Percentiles rank a stretch among this genome's conserved stretches.
These are phyloP conservation scores for Trametes pubescens DNA, from an alignment of 1,284 basidiomycete species.

Conservation along the genomic window DNA sequence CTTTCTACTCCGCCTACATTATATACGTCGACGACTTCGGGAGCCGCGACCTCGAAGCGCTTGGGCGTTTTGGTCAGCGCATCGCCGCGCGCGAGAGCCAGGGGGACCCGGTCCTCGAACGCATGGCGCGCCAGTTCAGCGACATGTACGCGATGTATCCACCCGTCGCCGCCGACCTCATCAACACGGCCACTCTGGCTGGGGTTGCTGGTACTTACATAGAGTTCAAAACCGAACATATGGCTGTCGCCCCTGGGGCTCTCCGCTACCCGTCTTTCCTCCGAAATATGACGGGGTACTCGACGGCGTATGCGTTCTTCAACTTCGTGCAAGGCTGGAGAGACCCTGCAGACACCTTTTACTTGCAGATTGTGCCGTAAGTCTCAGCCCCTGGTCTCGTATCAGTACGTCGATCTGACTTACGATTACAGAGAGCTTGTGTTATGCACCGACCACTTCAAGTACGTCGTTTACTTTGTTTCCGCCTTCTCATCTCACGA, in stretches of 20 bases:
- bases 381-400: background rate
- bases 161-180: background rate
- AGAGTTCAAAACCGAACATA: conserved; percentile 5
- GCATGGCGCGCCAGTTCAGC: conserved; percentile 8
- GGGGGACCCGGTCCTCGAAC: conserved; percentile 16
- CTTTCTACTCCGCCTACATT: conserved; percentile 2
- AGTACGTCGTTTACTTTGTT: background rate
- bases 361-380: conserved; percentile 22
- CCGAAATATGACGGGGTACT: conserved; percentile 11
- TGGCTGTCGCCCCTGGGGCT: background rate
- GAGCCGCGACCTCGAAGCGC: conserved; percentile 1
- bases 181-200: conserved; percentile 14
- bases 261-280: conserved; percentile 5
- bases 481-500: background rate
- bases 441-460: background rate
- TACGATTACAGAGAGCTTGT: conserved; percentile 3
- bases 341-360: background rate
- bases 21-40: conserved; percentile 17
- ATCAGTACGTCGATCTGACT: background rate
- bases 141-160: conserved; percentile 13
- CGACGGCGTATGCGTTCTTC: conserved; percentile 11
- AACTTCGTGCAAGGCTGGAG: conserved; percentile 14
- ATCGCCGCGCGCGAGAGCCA: conserved; percentile 3
- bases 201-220: conserved; percentile 4
- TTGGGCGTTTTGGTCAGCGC: conserved; percentile 5